phyloP scores from a whole-genome alignment of 1,284 basidiomycete species.

The Polyporus tsugae region DNA sequence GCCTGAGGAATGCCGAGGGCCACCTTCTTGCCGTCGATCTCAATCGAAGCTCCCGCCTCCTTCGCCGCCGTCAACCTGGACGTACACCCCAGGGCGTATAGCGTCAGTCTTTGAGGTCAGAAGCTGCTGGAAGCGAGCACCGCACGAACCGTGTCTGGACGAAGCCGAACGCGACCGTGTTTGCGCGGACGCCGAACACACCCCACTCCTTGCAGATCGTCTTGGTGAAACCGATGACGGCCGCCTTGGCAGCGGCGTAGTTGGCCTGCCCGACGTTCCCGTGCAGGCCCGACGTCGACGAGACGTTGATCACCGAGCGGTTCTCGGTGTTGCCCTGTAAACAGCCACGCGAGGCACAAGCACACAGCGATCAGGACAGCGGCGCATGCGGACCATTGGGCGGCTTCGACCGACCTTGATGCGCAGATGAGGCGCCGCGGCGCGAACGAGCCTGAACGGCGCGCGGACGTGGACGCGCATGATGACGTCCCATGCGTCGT shows the following conservation, averaged over 20 bases:
- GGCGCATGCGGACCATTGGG: background rate
- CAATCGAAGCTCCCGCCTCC: constrained; percentile 79
- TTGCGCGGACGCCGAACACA: constrained; percentile 80
- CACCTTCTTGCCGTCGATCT: constrained; percentile 86
- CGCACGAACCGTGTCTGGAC: constrained; percentile 71
- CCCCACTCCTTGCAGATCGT: constrained; percentile 92
- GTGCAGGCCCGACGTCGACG: constrained; percentile 80
- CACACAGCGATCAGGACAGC: background rate
- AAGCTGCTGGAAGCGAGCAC: background rate
- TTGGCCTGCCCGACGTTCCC: constrained; percentile 89
- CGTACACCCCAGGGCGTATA: background rate
- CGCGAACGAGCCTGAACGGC: constrained; percentile 87
- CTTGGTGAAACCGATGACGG: constrained; percentile 82
- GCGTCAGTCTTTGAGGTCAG: background rate
- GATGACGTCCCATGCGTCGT: constrained; percentile 85
- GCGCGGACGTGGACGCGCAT: constrained; percentile 83
- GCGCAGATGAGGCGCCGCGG: constrained; percentile 87
- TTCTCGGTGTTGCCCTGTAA: constrained; percentile 60
- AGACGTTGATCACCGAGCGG: constrained; percentile 81
- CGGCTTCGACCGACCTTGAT: constrained; percentile 63
- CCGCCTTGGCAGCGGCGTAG: constrained; percentile 83
- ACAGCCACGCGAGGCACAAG: background rate
- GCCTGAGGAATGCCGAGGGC: constrained; percentile 78
- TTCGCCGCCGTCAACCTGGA: constrained; percentile 58
- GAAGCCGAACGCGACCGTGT: constrained; percentile 82